These are phyloP conservation scores for Colletotrichum nymphaeae DNA, from an alignment of 2,329 filamentous ascomycete genomes.

Conservation along the genomic window DNA sequence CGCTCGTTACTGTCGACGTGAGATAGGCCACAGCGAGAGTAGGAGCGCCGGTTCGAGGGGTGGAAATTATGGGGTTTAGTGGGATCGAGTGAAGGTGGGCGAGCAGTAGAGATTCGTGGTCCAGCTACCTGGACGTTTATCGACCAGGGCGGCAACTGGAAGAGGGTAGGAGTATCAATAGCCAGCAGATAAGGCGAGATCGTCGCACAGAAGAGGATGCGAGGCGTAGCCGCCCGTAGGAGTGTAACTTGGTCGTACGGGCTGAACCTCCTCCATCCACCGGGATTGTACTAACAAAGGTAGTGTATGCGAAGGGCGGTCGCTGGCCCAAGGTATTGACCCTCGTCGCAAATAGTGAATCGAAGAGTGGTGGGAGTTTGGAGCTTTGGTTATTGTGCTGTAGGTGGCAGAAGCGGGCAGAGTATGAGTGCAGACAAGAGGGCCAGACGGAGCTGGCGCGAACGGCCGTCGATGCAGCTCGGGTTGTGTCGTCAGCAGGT, in stretches of 20 bases:
- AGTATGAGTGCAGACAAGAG: not conserved
- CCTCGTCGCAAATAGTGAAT: not conserved
- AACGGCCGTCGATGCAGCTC: slow-evolving; percentile 20
- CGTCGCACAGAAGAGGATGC: not conserved
- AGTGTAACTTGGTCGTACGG: not conserved
- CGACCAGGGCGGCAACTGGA: not conserved
- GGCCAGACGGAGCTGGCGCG: slow-evolving; percentile 12
- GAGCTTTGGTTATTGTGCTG: not conserved
- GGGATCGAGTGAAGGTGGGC: not conserved
- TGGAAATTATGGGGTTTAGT: slow-evolving; percentile 16
- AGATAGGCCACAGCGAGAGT: not conserved
- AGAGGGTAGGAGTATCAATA: not conserved
- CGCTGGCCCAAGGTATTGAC: not conserved
- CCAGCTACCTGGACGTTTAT: not conserved
- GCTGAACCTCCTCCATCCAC: slow-evolving; percentile 10
- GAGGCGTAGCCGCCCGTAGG: not conserved
- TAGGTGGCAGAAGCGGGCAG: not conserved
- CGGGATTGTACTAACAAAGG: slow-evolving; percentile 15
- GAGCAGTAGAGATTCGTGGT: not conserved
- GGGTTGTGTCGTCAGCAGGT: slow-evolving; percentile 30
- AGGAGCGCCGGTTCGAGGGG: not conserved
- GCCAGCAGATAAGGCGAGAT: not conserved
- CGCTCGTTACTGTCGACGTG: not conserved
- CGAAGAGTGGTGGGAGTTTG: not conserved
- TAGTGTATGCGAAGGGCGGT: not conserved